These are phyloP conservation scores for Calycina marina DNA, from an alignment of 2,329 filamentous ascomycete genomes.

Conservation along the genomic window DNA sequence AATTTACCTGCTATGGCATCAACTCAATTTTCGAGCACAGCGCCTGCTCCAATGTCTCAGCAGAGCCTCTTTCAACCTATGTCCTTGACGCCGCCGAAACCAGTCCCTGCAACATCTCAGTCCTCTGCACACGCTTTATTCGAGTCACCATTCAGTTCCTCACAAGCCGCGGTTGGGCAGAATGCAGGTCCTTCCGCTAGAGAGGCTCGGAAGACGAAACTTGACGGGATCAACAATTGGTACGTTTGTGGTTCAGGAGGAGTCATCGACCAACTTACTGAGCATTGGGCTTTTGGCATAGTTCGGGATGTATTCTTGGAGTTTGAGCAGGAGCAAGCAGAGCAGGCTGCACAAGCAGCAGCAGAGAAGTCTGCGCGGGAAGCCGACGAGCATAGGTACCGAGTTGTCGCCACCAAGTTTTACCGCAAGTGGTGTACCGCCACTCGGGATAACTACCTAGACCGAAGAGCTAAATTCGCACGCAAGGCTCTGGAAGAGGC, in stretches of 20 bases:
- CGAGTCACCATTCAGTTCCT: no score
- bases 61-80: no score
- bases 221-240: conserved; percentile 16
- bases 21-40: no score
- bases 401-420: conserved; percentile 19
- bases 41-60: no score
- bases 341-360: conserved; percentile 9
- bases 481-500: conserved; percentile 16
- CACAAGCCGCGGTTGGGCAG: no score
- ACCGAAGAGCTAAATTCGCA: conserved; percentile 18
- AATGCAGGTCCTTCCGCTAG: no score
- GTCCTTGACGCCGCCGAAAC: no score
- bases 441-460: conserved; percentile 13
- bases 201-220: no score
- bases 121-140: no score
- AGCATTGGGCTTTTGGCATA: conserved; percentile 12
- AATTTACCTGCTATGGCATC: no score
- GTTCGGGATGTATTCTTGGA: conserved; percentile 8
- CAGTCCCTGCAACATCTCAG: no score
- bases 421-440: conserved; percentile 16
- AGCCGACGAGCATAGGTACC: conserved; percentile 17
- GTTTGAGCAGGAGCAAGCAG: conserved; percentile 12
- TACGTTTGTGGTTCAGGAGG: conserved; percentile 17
- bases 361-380: conserved; percentile 11
- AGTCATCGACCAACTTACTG: conserved; percentile 22